Percentiles rank a stretch among this genome's conserved stretches.
phyloP scores from a whole-genome alignment of 805 yeast genomes.

The Kodamaea leandrae region DNA sequence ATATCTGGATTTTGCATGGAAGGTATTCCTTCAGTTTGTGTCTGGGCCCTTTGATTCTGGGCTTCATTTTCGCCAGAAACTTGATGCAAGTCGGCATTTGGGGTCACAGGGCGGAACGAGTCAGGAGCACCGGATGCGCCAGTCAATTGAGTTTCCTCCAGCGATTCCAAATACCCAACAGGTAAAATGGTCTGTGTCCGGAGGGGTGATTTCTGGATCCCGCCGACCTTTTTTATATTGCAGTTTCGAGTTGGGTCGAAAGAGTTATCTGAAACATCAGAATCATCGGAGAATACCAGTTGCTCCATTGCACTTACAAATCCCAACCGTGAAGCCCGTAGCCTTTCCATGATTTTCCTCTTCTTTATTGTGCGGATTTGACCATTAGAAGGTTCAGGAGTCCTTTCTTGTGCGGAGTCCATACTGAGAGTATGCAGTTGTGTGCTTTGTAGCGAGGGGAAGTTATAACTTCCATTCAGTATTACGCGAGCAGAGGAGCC shows the following conservation, averaged over 20 bases:
- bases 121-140: not conserved
- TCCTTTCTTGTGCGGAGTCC: too few relatives aligned
- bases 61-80: too few relatives aligned
- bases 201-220: conserved; percentile 4
- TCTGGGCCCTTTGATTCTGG: too few relatives aligned
- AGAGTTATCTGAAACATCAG: conserved; percentile 15
- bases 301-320: conserved; percentile 10
- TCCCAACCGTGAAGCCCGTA: conserved; percentile 7
- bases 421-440: too few relatives aligned
- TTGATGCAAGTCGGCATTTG: not conserved
- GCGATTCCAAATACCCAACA: too few relatives aligned
- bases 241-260: conserved; percentile 12
- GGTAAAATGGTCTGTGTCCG: not conserved
- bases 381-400: too few relatives aligned
- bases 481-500: too few relatives aligned
- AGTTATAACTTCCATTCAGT: too few relatives aligned
- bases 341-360: conserved; percentile 10
- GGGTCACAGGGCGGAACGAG: not conserved
- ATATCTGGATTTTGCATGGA: not conserved
- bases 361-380: conserved; percentile 10
- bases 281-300: conserved; percentile 13
- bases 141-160: too few relatives aligned
- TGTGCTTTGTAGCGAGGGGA: too few relatives aligned
- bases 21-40: too few relatives aligned
- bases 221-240: conserved; percentile 5